Evolutionary conservation across 768 basidiomycete genomes (phyloP).

Genomic region (Tephrocybe sp.): DNA sequence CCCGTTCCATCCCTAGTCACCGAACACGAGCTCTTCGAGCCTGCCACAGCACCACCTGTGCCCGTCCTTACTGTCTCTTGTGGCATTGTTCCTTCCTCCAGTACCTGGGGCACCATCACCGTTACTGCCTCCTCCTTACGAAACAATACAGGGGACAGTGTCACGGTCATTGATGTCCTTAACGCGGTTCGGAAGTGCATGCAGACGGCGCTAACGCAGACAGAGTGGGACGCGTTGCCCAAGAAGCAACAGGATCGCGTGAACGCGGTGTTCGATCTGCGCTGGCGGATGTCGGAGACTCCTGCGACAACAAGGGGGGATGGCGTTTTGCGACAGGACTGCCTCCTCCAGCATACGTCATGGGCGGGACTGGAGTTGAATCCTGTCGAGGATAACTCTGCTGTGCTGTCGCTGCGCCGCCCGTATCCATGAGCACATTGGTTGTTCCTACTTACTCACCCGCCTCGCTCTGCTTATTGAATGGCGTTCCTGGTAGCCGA

Average conservation of each 20-base stretch:
- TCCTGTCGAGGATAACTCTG: constrained; percentile 34
- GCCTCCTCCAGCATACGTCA: constrained; percentile 43
- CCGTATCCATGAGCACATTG: neutral
- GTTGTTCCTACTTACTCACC: neutral
- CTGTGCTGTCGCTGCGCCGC: constrained; percentile 45
- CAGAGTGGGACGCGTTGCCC: constrained; percentile 44
- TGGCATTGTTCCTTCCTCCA: constrained; percentile 43
- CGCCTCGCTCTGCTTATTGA: no score
- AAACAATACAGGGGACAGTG: constrained; percentile 24
- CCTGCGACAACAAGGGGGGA: constrained; percentile 32
- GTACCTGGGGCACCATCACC: constrained; percentile 42
- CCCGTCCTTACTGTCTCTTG: constrained; percentile 40
- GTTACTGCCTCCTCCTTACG: constrained; percentile 27
- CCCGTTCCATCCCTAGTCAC: constrained; percentile 26
- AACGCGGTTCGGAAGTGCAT: constrained; percentile 42
- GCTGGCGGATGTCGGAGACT: constrained; percentile 41
- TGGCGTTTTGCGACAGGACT: constrained; percentile 52
- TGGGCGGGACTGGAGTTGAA: constrained; percentile 54
- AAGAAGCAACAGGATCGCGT: constrained; percentile 43
- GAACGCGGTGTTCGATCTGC: constrained; percentile 40
- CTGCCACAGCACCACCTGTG: constrained; percentile 44
- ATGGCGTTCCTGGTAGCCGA: no score
- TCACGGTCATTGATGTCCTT: constrained; percentile 55
- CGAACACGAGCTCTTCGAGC: constrained; percentile 34
- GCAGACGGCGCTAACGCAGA: constrained; percentile 33